phyloP scores from a whole-genome alignment of 805 yeast species.

The Wickerhamiella qilinensis region DNA sequence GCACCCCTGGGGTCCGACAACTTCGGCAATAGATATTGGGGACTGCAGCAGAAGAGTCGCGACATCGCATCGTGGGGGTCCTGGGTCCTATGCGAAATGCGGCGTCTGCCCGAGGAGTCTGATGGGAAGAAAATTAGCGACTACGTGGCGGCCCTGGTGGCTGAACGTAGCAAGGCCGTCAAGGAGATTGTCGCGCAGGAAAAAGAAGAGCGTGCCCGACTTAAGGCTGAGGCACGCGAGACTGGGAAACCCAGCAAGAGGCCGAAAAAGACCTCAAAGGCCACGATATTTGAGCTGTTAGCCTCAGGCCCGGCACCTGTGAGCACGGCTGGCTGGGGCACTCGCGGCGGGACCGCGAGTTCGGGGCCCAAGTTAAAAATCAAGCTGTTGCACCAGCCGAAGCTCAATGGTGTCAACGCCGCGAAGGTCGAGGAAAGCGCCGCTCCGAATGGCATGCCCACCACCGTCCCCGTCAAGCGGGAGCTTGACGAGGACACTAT shows the following conservation, averaged over 20 bases:
- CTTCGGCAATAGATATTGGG: conserved; percentile 23
- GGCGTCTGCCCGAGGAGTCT: conserved; percentile 6
- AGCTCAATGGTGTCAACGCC: no score
- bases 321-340: no score
- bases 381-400: no score
- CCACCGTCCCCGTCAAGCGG: no score
- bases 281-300: no score
- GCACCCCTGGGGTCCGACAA: conserved; percentile 21
- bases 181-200: background rate
- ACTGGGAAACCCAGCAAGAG: background rate
- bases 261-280: background rate
- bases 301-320: no score
- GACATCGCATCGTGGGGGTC: conserved; percentile 21
- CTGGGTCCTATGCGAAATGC: conserved; percentile 19
- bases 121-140: conserved; percentile 7
- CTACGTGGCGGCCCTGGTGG: background rate
- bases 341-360: no score
- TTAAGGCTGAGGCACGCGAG: background rate
- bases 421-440: no score
- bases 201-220: background rate
- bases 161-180: background rate
- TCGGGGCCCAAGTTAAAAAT: no score
- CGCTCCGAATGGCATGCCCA: no score
- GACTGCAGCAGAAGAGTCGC: conserved; percentile 20
- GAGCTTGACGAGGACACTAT: no score